phyloP scores from a whole-genome alignment of 2,329 filamentous ascomycete species.

The Phoma sp. region DNA sequence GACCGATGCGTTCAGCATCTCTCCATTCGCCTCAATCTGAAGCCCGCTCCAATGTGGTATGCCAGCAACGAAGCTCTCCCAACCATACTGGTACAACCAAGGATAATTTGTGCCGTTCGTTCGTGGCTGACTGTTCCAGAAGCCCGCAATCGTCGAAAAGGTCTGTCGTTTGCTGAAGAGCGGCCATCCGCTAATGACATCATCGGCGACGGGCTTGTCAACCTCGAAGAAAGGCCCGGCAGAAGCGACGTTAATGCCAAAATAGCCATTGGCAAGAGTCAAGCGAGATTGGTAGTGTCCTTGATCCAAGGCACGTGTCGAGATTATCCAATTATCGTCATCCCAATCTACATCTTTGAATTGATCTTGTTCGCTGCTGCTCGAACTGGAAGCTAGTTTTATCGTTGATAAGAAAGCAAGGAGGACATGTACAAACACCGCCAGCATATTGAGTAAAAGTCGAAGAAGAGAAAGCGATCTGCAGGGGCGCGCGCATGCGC shows the following conservation, averaged over 20 bases:
- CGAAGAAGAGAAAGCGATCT: not conserved
- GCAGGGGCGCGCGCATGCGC: not conserved
- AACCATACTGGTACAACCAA: slow-evolving; percentile 73
- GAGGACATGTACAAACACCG: slow-evolving; percentile 6
- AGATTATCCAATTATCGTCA: slow-evolving; percentile 63
- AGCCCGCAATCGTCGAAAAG: slow-evolving; percentile 72
- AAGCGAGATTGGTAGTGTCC: slow-evolving; percentile 67
- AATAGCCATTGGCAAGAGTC: slow-evolving; percentile 63
- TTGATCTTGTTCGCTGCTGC: slow-evolving; percentile 29
- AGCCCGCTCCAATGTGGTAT: slow-evolving; percentile 72
- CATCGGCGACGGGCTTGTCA: slow-evolving; percentile 57
- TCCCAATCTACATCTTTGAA: slow-evolving; percentile 62
- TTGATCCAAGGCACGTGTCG: slow-evolving; percentile 60
- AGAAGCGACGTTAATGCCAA: slow-evolving; percentile 69
- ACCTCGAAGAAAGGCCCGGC: slow-evolving; percentile 68
- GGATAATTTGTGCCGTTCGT: slow-evolving; percentile 69
- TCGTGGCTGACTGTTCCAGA: slow-evolving; percentile 66
- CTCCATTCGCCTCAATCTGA: slow-evolving; percentile 61
- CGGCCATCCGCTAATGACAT: slow-evolving; percentile 71
- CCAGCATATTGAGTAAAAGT: slow-evolving; percentile 5
- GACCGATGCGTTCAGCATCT: slow-evolving; percentile 66
- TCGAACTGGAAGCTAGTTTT: slow-evolving; percentile 15
- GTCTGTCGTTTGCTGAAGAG: slow-evolving; percentile 67
- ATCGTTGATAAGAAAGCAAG: slow-evolving; percentile 21
- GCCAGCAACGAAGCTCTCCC: slow-evolving; percentile 73